Conservation (phyloP, 2,329 filamentous ascomycete genomes). For the Coniochaeta sp. region DNA sequence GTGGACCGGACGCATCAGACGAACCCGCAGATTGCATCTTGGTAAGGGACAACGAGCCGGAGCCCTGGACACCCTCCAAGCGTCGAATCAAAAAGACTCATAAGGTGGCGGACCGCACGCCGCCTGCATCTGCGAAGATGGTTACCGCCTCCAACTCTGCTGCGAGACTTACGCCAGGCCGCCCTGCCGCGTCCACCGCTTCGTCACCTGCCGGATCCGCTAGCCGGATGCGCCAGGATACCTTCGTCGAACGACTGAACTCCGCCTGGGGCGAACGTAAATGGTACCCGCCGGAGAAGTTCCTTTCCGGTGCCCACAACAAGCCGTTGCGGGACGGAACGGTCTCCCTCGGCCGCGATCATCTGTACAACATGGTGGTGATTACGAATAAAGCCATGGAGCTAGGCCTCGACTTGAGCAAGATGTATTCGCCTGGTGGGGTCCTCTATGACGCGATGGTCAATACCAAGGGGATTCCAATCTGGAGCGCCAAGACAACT, state of each 20-base stretch:
- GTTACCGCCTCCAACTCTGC: too few relatives aligned
- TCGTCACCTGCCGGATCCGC: too few relatives aligned
- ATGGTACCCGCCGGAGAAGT: background rate
- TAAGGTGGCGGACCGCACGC: too few relatives aligned
- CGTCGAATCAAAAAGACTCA: too few relatives aligned
- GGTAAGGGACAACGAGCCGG: too few relatives aligned
- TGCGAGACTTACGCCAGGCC: too few relatives aligned
- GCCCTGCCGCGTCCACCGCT: too few relatives aligned
- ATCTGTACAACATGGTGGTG: background rate
- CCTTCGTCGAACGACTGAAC: background rate
- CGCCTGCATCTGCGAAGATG: too few relatives aligned
- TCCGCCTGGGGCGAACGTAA: background rate
- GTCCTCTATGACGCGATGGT: background rate
- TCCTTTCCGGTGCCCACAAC: background rate
- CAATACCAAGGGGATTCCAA: background rate
- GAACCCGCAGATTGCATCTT: too few relatives aligned
- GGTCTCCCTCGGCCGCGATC: background rate
- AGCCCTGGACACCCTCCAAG: too few relatives aligned
- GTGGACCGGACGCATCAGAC: too few relatives aligned
- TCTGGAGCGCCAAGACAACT: background rate
- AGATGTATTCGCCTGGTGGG: background rate
- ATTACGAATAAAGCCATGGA: background rate
- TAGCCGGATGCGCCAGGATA: background rate
- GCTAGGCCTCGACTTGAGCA: background rate
- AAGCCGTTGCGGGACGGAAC: background rate